Evolutionary conservation across 2,329 filamentous ascomycete genomes (phyloP), one percentile per base, ranked within the genome.

Genomic region (Didymella segeticola): DNA sequence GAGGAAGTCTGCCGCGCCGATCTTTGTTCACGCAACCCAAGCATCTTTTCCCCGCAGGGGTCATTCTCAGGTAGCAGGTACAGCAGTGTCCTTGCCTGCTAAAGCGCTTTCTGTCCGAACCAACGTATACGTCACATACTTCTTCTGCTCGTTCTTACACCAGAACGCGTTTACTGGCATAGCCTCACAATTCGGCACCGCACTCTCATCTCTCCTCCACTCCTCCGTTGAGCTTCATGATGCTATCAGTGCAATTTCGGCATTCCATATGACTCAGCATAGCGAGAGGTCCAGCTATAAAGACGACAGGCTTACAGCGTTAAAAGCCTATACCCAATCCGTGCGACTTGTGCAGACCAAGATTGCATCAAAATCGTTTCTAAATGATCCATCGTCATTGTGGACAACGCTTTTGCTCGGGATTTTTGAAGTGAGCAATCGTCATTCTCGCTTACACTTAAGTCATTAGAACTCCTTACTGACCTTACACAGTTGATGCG

Each of bases 391-490:
- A 9, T 64, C 64, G 7, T 52, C 63, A 1, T 58, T 68, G 2
- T 69, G 66, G 66, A 62, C 61, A 10, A 69, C 66, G 3, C 63
- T 69, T 22, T 37, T 69, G 8, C 43, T 69, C 5, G 65, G 66
- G 1, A 31, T 69, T 1, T 68, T 69, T 27, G 66, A 69, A 52
- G 66, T 68, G 55, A 41, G 51, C 12, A 34, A 9, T 15, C 0
- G 19, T 25, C 14, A 17, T 5, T n/a, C 8, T 5, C 26, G 12
- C 9, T 19, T 10, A 34, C 5, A n/a, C 2, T 17, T 26, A 6
- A 19, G 11, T 19, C 3, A n/a, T 6, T 8, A 17, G 4, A 9
- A 12, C 2, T 12, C 5, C 15, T n/a, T 26, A 12, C 39, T 46
- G 2, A 52, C 3, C 9, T 7, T 10, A 8, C 17, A 34, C 22